A percentile compares a stretch with the other conserved stretches of the same genome.
These are phyloP conservation scores for Mycena albidolilacea DNA, from an alignment of 768 basidiomycete species.

Conservation along the genomic window DNA sequence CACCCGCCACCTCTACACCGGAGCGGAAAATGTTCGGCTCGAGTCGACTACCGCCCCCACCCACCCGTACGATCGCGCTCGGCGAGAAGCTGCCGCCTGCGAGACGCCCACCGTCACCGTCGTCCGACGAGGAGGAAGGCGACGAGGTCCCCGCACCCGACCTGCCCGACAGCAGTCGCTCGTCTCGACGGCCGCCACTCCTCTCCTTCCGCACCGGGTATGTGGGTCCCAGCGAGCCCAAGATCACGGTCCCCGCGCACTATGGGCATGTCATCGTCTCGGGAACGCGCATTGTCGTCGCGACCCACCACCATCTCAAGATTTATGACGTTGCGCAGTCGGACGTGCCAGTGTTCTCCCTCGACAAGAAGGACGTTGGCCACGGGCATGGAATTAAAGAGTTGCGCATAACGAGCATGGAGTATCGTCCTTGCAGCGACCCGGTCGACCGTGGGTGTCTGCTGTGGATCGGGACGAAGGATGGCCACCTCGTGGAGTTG, in stretches of 20 bases:
- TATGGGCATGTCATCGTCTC: constrained; percentile 69
- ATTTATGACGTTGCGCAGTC: constrained; percentile 71
- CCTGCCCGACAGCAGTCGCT: constrained; percentile 78
- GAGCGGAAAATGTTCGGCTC: constrained; percentile 59
- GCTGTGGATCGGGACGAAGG: constrained; percentile 92
- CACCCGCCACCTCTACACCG: constrained; percentile 42
- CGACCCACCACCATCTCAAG: constrained; percentile 70
- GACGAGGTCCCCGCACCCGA: constrained; percentile 67
- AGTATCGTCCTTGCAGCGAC: constrained; percentile 72
- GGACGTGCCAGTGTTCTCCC: constrained; percentile 59
- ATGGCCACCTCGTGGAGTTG: constrained; percentile 89
- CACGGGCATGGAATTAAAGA: constrained; percentile 65
- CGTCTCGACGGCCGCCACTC: constrained; percentile 70
- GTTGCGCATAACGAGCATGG: constrained; percentile 80
- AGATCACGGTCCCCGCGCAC: constrained; percentile 73
- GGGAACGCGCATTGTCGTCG: constrained; percentile 72
- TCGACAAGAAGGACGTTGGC: constrained; percentile 77
- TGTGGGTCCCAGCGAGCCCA: constrained; percentile 54
- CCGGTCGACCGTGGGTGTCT: constrained; percentile 69
- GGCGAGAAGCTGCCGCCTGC: constrained; percentile 80
- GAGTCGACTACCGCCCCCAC: constrained; percentile 75
- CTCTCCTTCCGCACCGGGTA: constrained; percentile 57
- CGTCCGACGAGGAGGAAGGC: constrained; percentile 68
- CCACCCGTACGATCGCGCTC: constrained; percentile 78
- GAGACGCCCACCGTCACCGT: constrained; percentile 62